Base-by-base conservation (phyloP, 768 basidiomycete species). In the Gelatoporia subvermispora region DNA sequence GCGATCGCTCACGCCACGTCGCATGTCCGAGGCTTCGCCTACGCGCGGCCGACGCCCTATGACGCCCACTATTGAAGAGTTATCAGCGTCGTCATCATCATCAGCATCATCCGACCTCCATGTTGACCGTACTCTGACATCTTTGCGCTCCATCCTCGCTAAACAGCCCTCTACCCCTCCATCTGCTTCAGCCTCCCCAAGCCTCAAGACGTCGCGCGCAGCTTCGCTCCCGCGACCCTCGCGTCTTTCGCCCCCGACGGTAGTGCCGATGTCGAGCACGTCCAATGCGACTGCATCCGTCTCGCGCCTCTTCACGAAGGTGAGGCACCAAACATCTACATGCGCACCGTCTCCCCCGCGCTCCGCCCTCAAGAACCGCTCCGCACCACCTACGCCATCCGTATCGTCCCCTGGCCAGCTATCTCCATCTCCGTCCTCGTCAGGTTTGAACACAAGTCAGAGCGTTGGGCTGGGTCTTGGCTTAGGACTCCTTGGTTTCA, bases 251-350 rank as follows among this genome's bases (percentile, higher is more conserved):
- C 74, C 78, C 2, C 82, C 85, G 1, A 70, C 73, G 9, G 78
- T 79, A 9, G 60, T 65, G 1, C 70, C 84, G 5, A 67, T 73
- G 20, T 72, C 77, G 4, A 73, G 77, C n/a, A 84, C 84, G 3
- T 86, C 84, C 3, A 85, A 72, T 4, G 83, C 88, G 1, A 91
- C 88, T 2, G 88, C 88, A 1, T 85, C 82, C 23, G 73, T 91
- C 41, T 88, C 86, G 20, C 74, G 84, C n/a, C 74, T 90, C 13
- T 85, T 84, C 56, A 87, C 85, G 1, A 84, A 81, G 52, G 73
- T 65, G 8, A 68, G 69, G 9, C 76, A 77, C 57, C 74, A 81
- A 2, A 76, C 79, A 15, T 84, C 84, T 3, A 82, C 85, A 1
- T 75, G 81, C 3, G 69, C 82, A 2, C 79, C 77, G 3, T 79